Evolutionary conservation across 1,284 basidiomycete genomes (phyloP).

Genomic region (Clitocybe nebularis): DNA sequence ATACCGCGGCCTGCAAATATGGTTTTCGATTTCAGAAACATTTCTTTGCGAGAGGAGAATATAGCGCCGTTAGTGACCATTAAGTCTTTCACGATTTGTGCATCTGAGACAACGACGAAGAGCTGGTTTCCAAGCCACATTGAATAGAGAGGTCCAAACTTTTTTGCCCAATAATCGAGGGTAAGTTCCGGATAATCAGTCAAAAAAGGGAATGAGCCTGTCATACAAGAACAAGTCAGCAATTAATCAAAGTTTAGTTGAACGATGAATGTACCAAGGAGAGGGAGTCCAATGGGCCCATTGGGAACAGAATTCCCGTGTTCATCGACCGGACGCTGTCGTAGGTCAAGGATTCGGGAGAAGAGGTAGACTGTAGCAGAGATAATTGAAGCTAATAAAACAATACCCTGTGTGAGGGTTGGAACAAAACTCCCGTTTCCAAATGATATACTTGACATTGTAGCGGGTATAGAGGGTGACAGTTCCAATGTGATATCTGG

Average conservation of each 20-base stretch:
- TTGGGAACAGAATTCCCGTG: slow-evolving; percentile 8
- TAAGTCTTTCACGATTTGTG: slow-evolving; percentile 33
- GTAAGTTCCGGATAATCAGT: slow-evolving; percentile 11
- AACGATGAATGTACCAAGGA: slow-evolving; percentile 7
- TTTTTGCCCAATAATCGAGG: slow-evolving; percentile 33
- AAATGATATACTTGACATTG: slow-evolving; percentile 1
- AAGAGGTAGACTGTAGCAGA: slow-evolving; percentile 5
- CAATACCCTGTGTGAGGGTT: slow-evolving; percentile 4
- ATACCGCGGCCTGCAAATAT: slow-evolving; percentile 33
- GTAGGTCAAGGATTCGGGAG: neutral
- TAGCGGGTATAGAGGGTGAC: too few relatives aligned
- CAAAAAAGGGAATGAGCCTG: slow-evolving; percentile 3
- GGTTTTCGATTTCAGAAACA: slow-evolving; percentile 33
- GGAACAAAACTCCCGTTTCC: neutral
- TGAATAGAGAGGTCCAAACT: slow-evolving; percentile 34
- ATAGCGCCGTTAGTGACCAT: slow-evolving; percentile 33
- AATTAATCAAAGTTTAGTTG: neutral
- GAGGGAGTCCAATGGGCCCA: slow-evolving; percentile 10
- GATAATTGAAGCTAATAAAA: slow-evolving; percentile 6
- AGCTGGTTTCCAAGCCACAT: slow-evolving; percentile 37
- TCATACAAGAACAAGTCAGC: neutral
- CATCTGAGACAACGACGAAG: slow-evolving; percentile 35
- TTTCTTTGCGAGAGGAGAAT: slow-evolving; percentile 33
- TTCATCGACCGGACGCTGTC: slow-evolving; percentile 5
- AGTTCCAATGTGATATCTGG: too few relatives aligned